These are phyloP conservation scores for Solanum pinnatisectum DNA, from an alignment of 257 asterid species.

Conservation along the genomic window DNA sequence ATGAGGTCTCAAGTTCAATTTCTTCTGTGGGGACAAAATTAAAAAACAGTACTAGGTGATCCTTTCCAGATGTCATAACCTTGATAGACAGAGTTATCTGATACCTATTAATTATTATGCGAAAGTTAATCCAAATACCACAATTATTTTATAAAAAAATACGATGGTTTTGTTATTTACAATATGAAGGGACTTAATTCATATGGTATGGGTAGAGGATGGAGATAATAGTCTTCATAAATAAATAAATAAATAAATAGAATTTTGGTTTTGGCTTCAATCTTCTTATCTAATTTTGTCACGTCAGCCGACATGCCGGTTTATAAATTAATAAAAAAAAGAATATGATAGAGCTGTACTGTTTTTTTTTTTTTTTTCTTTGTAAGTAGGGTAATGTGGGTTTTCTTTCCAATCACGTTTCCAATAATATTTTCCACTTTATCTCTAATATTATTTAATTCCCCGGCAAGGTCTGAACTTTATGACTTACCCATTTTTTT, in stretches of 20 bases:
- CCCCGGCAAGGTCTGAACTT: not conserved
- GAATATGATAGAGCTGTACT: not conserved
- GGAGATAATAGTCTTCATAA: not conserved
- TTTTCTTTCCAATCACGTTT: not conserved
- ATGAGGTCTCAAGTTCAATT: no score
- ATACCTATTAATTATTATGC: no score
- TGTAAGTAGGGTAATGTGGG: not conserved
- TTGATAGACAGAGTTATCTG: rapidly evolving
- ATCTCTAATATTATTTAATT: not conserved
- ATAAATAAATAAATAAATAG: not conserved
- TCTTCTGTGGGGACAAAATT: no score
- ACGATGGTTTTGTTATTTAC: not conserved
- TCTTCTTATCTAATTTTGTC: not conserved
- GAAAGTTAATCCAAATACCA: rapidly evolving
- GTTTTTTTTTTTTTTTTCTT: not conserved
- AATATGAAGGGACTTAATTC: not conserved
- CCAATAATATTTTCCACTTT: constrained; percentile 21
- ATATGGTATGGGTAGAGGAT: not conserved
- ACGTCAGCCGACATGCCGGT: not conserved
- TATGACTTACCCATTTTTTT: not conserved
- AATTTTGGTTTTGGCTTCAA: not conserved
- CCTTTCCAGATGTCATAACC: rapidly evolving
- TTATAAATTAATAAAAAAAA: not conserved
- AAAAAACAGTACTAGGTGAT: no score
- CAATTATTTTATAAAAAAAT: no score